Percentiles rank a stretch among this genome's conserved stretches.
Conservation (phyloP, 176 grass and related monocot genomes). For the Oropetium thomaeum region DNA sequence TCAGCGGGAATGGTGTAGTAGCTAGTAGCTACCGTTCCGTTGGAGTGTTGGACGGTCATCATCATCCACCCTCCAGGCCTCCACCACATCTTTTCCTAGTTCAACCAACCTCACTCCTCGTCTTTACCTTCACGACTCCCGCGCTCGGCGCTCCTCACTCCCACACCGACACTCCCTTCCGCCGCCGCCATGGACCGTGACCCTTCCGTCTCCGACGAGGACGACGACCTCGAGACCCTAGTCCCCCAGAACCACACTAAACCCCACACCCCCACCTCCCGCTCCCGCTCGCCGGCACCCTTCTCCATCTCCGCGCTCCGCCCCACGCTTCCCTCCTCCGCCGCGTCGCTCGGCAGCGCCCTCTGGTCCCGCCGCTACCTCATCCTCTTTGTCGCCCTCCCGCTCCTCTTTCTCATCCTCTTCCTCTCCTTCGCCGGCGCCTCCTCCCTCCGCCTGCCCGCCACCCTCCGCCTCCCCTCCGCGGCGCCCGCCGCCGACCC, state of each 20-base stretch:
- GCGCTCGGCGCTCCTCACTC: neutral
- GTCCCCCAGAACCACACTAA: conserved; percentile 75
- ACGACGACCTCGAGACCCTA: conserved; percentile 83
- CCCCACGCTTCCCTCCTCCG: conserved; percentile 28
- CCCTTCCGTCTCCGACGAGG: conserved; percentile 65
- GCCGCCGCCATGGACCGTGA: conserved; percentile 53
- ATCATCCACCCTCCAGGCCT: conserved; percentile 35
- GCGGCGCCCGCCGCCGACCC: conserved; percentile 26
- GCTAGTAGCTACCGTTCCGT: neutral
- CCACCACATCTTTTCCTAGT: too few species aligned
- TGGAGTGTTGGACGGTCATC: conserved; percentile 14
- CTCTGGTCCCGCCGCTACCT: conserved; percentile 61
- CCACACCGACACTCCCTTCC: conserved; percentile 32
- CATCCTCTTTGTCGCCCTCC: conserved; percentile 52
- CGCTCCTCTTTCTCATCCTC: conserved; percentile 58
- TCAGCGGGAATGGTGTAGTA: too few species aligned
- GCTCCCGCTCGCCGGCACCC: conserved; percentile 20
- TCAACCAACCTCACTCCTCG: neutral
- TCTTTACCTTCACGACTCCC: neutral
- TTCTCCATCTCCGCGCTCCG: conserved; percentile 30
- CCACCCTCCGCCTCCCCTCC: conserved; percentile 50
- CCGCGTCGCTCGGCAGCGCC: conserved; percentile 36
- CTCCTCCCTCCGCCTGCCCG: conserved; percentile 45
- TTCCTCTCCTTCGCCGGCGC: conserved; percentile 67
- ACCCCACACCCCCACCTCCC: conserved; percentile 14